These are phyloP conservation scores for Penicillium canescens DNA, from an alignment of 495 filamentous ascomycete genomes.

Conservation along the genomic window DNA sequence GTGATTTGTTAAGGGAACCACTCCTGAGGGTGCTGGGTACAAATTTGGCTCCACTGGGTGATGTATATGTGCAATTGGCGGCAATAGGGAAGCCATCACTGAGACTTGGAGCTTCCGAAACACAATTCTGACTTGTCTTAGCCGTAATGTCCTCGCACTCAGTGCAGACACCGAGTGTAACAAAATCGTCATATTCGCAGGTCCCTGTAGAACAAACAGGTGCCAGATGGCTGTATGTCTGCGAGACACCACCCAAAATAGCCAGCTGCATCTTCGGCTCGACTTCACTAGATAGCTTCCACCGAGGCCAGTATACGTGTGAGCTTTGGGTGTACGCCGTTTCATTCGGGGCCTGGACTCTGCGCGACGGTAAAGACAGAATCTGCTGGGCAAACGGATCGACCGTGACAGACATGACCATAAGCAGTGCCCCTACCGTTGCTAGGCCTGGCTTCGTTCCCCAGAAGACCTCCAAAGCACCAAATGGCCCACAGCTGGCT, in stretches of 20 bases:
- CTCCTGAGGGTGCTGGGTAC: too few relatives aligned
- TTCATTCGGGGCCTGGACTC: too few relatives aligned
- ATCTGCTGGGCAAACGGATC: slow-evolving; percentile 15
- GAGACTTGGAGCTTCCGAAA: background rate
- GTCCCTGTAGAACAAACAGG: background rate
- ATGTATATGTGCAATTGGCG: too few relatives aligned
- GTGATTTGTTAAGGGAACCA: too few relatives aligned
- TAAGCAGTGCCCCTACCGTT: background rate
- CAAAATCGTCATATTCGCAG: slow-evolving; percentile 10
- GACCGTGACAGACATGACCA: slow-evolving; percentile 1
- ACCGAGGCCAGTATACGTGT: background rate
- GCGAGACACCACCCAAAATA: background rate
- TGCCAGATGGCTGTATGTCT: slow-evolving; percentile 1
- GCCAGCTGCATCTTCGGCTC: too few relatives aligned
- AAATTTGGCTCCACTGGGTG: too few relatives aligned
- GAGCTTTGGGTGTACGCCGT: background rate
- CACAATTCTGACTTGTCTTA: slow-evolving; percentile 5
- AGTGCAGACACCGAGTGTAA: slow-evolving; percentile 10
- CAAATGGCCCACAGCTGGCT: slow-evolving; percentile 9
- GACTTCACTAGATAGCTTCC: too few relatives aligned
- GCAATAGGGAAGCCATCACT: too few relatives aligned
- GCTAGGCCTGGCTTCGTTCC: background rate
- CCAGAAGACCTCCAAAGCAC: slow-evolving; percentile 5
- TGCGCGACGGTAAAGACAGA: background rate
- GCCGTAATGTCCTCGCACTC: slow-evolving; percentile 11